phyloP scores from a whole-genome alignment of 176 grass and related monocot species.

The Avena eriantha region DNA sequence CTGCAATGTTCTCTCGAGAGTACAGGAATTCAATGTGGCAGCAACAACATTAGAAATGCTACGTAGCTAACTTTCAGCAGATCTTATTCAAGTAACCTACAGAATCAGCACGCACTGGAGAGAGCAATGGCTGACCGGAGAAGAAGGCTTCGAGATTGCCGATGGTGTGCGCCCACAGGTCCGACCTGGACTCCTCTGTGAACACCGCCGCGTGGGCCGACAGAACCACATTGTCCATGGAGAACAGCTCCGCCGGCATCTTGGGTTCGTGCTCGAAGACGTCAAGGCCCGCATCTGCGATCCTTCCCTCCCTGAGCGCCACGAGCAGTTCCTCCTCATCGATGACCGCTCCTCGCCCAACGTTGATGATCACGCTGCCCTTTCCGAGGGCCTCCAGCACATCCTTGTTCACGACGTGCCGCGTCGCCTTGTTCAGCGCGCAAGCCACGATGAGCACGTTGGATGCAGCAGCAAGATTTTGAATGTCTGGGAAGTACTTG shows the following conservation, averaged over 20 bases:
- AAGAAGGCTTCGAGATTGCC: conserved; percentile 56
- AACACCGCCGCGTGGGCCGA: conserved; percentile 29
- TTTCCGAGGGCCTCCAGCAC: conserved; percentile 50
- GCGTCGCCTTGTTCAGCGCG: conserved; percentile 43
- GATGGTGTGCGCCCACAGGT: background rate
- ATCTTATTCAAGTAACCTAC: background rate
- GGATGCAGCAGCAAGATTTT: conserved; percentile 40
- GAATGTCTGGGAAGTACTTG: conserved; percentile 29
- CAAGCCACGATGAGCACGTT: conserved; percentile 54
- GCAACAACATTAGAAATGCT: background rate
- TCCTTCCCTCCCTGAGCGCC: conserved; percentile 46
- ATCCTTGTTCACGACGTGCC: conserved; percentile 30
- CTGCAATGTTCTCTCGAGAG: background rate
- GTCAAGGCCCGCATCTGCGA: conserved; percentile 53
- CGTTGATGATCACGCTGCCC: conserved; percentile 46
- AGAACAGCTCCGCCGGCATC: conserved; percentile 38
- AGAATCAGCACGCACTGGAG: conserved; percentile 24
- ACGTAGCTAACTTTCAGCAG: background rate
- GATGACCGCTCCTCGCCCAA: conserved; percentile 47
- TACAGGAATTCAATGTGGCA: background rate
- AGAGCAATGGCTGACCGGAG: conserved; percentile 42
- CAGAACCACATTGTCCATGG: conserved; percentile 58
- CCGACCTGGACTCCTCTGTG: conserved; percentile 31
- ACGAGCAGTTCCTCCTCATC: conserved; percentile 44
- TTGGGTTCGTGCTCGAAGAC: conserved; percentile 55